phyloP scores from a whole-genome alignment of 306 rosid species.

The Lathyrus aphaca region DNA sequence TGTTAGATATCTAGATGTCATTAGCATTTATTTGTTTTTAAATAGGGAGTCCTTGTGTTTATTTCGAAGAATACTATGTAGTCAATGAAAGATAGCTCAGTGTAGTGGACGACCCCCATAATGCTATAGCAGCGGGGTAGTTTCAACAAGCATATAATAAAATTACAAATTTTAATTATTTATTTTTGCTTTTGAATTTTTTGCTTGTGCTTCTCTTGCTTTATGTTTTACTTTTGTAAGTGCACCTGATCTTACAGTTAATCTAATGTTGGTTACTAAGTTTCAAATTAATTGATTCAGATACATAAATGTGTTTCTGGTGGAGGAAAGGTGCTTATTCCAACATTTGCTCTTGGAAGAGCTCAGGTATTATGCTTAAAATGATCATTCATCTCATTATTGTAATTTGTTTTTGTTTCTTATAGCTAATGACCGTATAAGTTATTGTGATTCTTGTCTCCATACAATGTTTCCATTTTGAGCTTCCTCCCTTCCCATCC shows the following conservation, averaged over 20 bases:
- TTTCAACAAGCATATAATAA: conserved; percentile 17
- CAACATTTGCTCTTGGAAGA: conserved; percentile 96
- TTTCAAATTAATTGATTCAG: conserved; percentile 49
- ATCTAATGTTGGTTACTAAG: conserved; percentile 21
- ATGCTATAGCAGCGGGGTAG: not conserved
- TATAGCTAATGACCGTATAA: conserved; percentile 23
- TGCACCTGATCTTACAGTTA: conserved; percentile 15
- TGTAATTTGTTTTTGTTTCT: conserved; percentile 21
- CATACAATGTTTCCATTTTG: conserved; percentile 8
- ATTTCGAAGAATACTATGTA: no score
- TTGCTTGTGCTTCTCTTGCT: conserved; percentile 15
- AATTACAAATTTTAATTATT: conserved; percentile 17
- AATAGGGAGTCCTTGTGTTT: not conserved
- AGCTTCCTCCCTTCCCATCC: not conserved
- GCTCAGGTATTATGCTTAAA: conserved; percentile 72
- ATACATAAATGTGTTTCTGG: conserved; percentile 78
- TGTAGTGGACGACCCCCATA: no score
- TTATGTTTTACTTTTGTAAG: conserved; percentile 18
- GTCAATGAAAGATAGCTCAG: no score
- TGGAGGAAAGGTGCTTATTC: conserved; percentile 96
- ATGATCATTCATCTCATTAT: conserved; percentile 18
- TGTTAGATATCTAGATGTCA: not conserved
- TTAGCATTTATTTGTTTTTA: conserved; percentile 1
- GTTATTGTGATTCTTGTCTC: conserved; percentile 1
- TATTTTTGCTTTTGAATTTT: not conserved